Evolutionary conservation across 306 rosid species (phyloP), one percentile per base, ranked within the genome.

Genomic region (Cucumis melo): DNA sequence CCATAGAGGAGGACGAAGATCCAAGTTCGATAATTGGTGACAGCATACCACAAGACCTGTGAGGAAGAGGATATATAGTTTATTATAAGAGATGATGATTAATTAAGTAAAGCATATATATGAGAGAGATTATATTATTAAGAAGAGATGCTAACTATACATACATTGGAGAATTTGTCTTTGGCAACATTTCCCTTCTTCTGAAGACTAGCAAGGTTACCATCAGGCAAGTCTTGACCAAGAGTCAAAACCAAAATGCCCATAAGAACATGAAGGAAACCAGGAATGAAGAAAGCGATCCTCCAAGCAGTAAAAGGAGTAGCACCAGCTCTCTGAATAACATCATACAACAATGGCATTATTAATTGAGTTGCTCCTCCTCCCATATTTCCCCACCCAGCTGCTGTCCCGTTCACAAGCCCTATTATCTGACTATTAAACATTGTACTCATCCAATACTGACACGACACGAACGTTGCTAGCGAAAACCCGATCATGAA

Each of bases 351-450:
- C 81, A 91, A 20, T 0, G 98, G 98, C 98, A 93, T 93, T 34
- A 93, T 50, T 51, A 93, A 88, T 61, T 93, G 98, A 59, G 98
- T 91, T 11, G 94, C 98, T 5, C 98, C 96, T 39, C 98, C 96
- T 0, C 98, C 97, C 98, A 91, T 90, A 78, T 93, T 93, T 0
- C 98, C 98, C 98, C 98, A 93, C 19, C 98, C 98, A 0, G 94
- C 97, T 0, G 96, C 93, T 0, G 97, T 91, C 19, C 98, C 98
- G 38, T 93, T 91, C 3, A 63, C 98, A 20, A 91, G 83, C 21
- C 98, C 98, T 0, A 93, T 85, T 12, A 93, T 91, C 89, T 91
- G 87, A 50, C 93, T 59, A 63, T 89, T 91, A 60, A 91, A 93
- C 96, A 93, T 89, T 0, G 97, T 91, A 24, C 98, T 93, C 98